Evolutionary conservation across 2,329 filamentous ascomycete species (phyloP), one percentile per base, ranked within the genome.

Genomic region (Sphaerulina musiva): DNA sequence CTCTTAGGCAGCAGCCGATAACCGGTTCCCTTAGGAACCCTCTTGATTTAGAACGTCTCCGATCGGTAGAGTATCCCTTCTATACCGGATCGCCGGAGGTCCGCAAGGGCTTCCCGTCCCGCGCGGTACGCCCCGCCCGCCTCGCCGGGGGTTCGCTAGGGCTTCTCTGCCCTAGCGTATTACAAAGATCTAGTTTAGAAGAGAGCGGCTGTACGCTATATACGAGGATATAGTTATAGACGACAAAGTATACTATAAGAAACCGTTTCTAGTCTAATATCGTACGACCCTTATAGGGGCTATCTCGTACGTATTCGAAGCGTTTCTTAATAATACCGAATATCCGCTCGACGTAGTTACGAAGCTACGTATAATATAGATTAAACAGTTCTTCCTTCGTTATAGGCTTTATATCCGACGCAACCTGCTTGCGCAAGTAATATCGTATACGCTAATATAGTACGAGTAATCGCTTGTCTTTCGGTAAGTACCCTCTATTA

Each of bases 301-400:
- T 36, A 36, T 3, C 3, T 3, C 12, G 12, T 3, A 36, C 12
- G 12, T 36, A 36, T 8, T 36, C 34, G 34, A 36, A 53, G 6
- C 20, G n/a, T 20, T 36, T 23, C 31, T 48, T 53, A 42, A 36
- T 32, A 29, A 48, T 53, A 47, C 44, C 32, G 42, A 53, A 53
- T 1, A 31, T 8, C 17, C 44, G 11, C 43, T 53, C 23, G 12
- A 53, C 20, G 4, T 31, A 31, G 45, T 53, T 53, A 32, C 31
- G 11, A 3, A 47, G 34, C 41, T 53, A 48, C 6, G 11, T 14
- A 23, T 53, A 48, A 3, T 17, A 17, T 1, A 53, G 51, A 36
- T 53, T 53, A 41, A 53, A 53, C 9, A 53, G 23, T n/a, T 53
- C 50, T 34, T 53, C 36, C 26, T 53, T 53, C 1, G 1, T 36